Conservation (phyloP, 2,329 filamentous ascomycete species). For the Hymenoscyphus albidus region DNA sequence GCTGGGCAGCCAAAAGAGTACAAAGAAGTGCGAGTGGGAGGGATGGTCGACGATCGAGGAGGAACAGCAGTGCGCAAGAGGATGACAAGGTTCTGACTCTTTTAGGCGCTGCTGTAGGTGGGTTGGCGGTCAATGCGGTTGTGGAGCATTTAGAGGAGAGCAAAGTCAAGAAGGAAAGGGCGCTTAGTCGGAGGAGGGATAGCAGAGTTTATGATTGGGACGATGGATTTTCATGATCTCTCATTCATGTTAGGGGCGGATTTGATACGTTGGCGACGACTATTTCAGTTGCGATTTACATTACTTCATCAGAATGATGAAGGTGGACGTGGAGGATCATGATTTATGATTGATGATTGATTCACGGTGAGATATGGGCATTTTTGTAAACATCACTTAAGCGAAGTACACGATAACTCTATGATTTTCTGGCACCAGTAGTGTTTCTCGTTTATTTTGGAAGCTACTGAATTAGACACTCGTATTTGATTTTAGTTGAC, state of each 20-base stretch:
- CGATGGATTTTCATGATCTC: conserved; percentile 10
- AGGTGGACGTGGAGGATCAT: background rate
- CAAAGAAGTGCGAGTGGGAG: conserved; percentile 3
- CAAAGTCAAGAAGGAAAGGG: conserved; percentile 6
- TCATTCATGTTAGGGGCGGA: background rate
- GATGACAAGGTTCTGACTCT: conserved; percentile 13
- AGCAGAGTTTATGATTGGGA: conserved; percentile 12
- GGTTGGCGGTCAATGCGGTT: conserved; percentile 14
- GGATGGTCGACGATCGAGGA: background rate
- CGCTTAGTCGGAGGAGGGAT: background rate
- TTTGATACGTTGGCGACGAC: background rate
- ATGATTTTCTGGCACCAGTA: background rate
- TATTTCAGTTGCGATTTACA: background rate
- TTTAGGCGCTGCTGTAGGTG: conserved; percentile 15
- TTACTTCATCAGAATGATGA: background rate
- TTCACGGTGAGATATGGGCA: background rate
- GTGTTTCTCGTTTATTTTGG: too few species aligned
- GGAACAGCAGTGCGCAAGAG: conserved; percentile 1
- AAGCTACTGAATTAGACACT: too few species aligned
- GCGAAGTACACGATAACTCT: background rate
- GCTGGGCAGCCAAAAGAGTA: conserved; percentile 11
- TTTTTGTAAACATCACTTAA: background rate
- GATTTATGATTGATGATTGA: conserved; percentile 2
- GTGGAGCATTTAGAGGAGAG: conserved; percentile 13
- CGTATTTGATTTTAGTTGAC: too few species aligned